Percentiles rank a stretch among this genome's conserved stretches.
Evolutionary conservation across 768 basidiomycete genomes (phyloP).

Genomic region (Lactarius sp.): DNA sequence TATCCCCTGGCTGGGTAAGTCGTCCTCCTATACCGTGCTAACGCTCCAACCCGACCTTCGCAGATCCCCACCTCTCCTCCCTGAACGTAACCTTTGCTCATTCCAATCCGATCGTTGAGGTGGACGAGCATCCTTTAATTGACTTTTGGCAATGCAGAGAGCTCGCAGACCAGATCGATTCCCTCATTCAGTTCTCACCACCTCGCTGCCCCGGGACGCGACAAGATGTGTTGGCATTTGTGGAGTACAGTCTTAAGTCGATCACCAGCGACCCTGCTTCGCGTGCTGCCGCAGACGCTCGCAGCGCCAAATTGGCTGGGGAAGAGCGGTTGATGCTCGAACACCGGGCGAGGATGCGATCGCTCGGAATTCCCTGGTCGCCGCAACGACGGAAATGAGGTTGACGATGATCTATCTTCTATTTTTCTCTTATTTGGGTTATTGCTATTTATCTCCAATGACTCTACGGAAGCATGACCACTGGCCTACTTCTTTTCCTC

Average conservation of each 20-base stretch:
- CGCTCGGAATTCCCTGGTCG: slow-evolving; percentile 6
- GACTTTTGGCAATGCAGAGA: slow-evolving; percentile 4
- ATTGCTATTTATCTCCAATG: neutral
- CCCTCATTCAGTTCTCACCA: slow-evolving; percentile 8
- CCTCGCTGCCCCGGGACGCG: neutral
- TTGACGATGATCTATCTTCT: neutral
- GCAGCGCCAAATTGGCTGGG: neutral
- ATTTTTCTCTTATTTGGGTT: neutral
- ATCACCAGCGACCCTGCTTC: neutral
- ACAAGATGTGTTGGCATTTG: slow-evolving; percentile 1
- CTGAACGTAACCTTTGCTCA: slow-evolving; percentile 8
- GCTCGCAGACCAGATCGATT: slow-evolving; percentile 10
- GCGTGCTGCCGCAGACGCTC: neutral
- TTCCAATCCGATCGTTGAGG: neutral
- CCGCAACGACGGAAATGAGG: neutral
- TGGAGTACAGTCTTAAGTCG: slow-evolving; percentile 14
- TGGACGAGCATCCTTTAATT: slow-evolving; percentile 7
- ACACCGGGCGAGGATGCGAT: neutral
- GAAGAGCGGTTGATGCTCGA: neutral
- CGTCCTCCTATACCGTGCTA: neutral
- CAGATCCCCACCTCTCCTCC: slow-evolving; percentile 8
- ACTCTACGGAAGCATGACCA: too few relatives aligned
- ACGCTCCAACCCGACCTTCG: neutral
- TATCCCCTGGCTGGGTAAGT: slow-evolving; percentile 18
- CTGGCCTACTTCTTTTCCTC: neutral